phyloP scores from a whole-genome alignment of 2,329 filamentous ascomycete genomes.

The Cladosporium sp. region DNA sequence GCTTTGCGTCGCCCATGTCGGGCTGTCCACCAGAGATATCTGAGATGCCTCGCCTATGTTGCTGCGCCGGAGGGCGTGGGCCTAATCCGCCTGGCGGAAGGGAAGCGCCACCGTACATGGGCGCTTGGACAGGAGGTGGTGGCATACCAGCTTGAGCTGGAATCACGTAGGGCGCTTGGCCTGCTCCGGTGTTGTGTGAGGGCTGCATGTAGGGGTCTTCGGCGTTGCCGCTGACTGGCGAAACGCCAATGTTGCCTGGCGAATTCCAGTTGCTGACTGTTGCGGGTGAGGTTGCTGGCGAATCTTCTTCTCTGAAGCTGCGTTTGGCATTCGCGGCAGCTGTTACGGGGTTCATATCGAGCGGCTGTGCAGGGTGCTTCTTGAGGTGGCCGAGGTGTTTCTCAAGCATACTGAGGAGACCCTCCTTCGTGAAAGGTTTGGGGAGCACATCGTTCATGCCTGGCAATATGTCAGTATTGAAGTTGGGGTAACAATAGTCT shows the following conservation, averaged over 20 bases:
- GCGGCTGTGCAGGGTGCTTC: conserved; percentile 42
- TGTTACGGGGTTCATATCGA: conserved; percentile 41
- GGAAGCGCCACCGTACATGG: conserved; percentile 35
- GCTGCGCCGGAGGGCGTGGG: conserved; percentile 28
- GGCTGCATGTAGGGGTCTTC: conserved; percentile 44
- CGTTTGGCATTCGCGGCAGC: conserved; percentile 50
- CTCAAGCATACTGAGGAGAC: conserved; percentile 74
- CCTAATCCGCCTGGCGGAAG: conserved; percentile 35
- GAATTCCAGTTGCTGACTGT: conserved; percentile 62
- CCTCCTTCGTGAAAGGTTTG: conserved; percentile 89
- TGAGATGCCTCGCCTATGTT: conserved; percentile 56
- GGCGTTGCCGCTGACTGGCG: conserved; percentile 47
- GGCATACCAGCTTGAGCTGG: conserved; percentile 14
- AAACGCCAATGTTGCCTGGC: conserved; percentile 55
- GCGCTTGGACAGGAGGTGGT: conserved; percentile 5
- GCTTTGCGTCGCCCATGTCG: conserved; percentile 51
- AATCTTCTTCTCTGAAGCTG: conserved; percentile 60
- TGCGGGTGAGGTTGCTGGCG: conserved; percentile 58
- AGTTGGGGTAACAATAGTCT: neutral
- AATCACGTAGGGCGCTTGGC: conserved; percentile 35
- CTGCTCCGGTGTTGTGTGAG: conserved; percentile 34
- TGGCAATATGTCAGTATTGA: conserved; percentile 34
- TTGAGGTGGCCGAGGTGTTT: conserved; percentile 84
- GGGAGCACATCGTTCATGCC: conserved; percentile 97
- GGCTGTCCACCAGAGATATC: conserved; percentile 55